These are phyloP conservation scores for Pichia cabralensis DNA, from an alignment of 805 yeast species.

Conservation along the genomic window DNA sequence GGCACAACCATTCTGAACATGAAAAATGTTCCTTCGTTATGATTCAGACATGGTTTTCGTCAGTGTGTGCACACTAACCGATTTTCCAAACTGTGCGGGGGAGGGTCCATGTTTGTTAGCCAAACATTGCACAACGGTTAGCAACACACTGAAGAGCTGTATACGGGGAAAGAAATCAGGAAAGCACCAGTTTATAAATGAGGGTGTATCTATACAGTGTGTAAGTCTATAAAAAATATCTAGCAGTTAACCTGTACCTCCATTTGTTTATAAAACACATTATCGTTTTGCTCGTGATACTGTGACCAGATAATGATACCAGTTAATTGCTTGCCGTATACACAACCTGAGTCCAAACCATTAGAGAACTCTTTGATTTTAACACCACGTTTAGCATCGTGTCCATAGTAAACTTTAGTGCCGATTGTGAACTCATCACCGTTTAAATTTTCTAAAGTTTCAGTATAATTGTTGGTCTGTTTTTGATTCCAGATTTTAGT, in stretches of 20 bases:
- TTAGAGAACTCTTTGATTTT: slow-evolving; percentile 52
- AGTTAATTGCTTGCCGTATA: slow-evolving; percentile 57
- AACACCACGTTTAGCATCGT: slow-evolving; percentile 75
- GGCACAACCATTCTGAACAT: too few relatives aligned
- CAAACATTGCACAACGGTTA: too few relatives aligned
- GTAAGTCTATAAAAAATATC: too few relatives aligned
- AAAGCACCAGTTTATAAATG: too few relatives aligned
- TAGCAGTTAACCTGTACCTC: slow-evolving; percentile 23
- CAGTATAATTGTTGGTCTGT: slow-evolving; percentile 12
- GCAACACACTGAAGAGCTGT: too few relatives aligned
- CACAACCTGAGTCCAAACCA: slow-evolving; percentile 82
- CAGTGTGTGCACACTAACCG: too few relatives aligned
- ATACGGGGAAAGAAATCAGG: too few relatives aligned
- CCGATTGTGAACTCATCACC: slow-evolving; percentile 16
- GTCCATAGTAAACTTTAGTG: slow-evolving; percentile 67
- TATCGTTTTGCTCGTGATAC: slow-evolving; percentile 9
- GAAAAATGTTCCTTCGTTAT: too few relatives aligned
- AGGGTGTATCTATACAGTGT: too few relatives aligned
- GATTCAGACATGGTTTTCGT: too few relatives aligned
- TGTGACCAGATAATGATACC: slow-evolving; percentile 46
- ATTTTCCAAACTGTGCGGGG: too few relatives aligned
- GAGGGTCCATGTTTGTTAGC: too few relatives aligned
- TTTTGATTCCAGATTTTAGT: slow-evolving; percentile 23
- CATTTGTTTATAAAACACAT: slow-evolving; percentile 19
- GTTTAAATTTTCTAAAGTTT: slow-evolving; percentile 4